A percentile compares a stretch with the other conserved stretches of the same genome.
Conservation (phyloP, 1,139 yeast genomes). For the Debaryomycetaceae sp. region DNA sequence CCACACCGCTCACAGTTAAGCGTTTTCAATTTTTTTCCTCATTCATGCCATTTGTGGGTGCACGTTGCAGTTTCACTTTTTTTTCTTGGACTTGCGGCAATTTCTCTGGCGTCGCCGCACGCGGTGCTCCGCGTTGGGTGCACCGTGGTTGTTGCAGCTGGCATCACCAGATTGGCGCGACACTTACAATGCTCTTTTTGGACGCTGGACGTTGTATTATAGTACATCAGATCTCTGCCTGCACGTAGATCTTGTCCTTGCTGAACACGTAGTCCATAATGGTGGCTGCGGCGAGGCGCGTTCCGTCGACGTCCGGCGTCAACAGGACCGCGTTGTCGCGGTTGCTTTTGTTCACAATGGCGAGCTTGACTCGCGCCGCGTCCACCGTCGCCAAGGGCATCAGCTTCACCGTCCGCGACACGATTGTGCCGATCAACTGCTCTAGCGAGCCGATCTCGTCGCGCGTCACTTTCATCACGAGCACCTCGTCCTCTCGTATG, state of each 20-base stretch:
- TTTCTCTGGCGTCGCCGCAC: slow-evolving; percentile 1
- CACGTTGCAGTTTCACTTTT: too few species aligned
- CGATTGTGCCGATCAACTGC: slow-evolving; percentile 2
- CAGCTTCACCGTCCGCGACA: slow-evolving; percentile 1
- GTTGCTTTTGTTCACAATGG: slow-evolving; percentile 7
- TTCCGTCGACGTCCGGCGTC: slow-evolving; percentile 3
- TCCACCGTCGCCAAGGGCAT: not conserved
- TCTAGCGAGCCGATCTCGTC: slow-evolving; percentile 3
- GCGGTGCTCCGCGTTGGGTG: not conserved
- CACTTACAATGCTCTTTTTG: too few species aligned
- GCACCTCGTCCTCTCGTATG: slow-evolving; percentile 6
- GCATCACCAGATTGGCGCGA: not conserved
- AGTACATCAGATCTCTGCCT: slow-evolving; percentile 7
- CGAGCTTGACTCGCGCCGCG: slow-evolving; percentile 2
- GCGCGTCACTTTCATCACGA: slow-evolving; percentile 5
- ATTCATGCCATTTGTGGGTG: too few species aligned
- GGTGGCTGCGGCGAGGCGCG: slow-evolving; percentile 5
- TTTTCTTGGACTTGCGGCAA: not conserved
- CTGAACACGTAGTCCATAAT: slow-evolving; percentile 7
- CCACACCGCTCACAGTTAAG: not conserved
- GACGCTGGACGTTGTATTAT: too few species aligned
- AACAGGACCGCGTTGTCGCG: slow-evolving; percentile 6
- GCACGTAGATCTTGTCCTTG: slow-evolving; percentile 8
- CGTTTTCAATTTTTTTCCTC: too few species aligned
- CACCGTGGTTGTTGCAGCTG: not conserved